phyloP scores from a whole-genome alignment of 179 eudicot genomes.

The Nepenthes alata region DNA sequence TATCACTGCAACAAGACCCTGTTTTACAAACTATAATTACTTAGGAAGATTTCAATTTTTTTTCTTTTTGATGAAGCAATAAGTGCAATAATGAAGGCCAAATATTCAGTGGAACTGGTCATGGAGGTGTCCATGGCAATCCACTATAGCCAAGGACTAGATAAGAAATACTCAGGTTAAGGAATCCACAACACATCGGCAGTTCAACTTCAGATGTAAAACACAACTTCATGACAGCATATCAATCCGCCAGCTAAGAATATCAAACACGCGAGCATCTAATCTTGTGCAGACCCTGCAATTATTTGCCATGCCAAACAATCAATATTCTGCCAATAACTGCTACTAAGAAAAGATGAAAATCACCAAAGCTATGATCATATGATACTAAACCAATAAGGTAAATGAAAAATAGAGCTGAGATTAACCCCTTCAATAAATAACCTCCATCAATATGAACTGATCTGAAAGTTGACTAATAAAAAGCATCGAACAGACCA shows the following conservation, averaged over 20 bases:
- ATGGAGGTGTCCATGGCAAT: conserved; percentile 18
- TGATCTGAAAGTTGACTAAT: too few species aligned
- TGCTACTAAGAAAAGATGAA: conserved; percentile 11
- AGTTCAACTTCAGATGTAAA: conserved; percentile 89
- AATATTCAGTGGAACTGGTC: not conserved
- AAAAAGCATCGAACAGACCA: too few species aligned
- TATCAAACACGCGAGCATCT: conserved; percentile 84
- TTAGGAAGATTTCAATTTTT: too few species aligned
- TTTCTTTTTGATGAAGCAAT: too few species aligned
- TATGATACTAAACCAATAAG: conserved; percentile 2
- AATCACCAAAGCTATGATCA: conserved; percentile 1
- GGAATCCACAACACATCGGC: conserved; percentile 72
- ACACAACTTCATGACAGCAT: conserved; percentile 86
- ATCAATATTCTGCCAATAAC: conserved; percentile 44
- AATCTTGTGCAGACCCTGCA: conserved; percentile 94
- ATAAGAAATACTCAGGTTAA: conserved; percentile 40
- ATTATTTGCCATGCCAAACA: conserved; percentile 78
- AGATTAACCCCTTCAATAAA: too few species aligned
- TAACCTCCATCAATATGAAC: too few species aligned
- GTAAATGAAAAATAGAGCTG: too few species aligned
- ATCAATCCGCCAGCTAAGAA: conserved; percentile 96
- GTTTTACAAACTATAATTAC: too few species aligned
- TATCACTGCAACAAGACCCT: too few species aligned
- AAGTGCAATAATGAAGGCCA: not conserved
- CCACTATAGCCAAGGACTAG: conserved; percentile 28